Conservation (phyloP, 768 basidiomycete species). For the Baorangia bicolor region DNA sequence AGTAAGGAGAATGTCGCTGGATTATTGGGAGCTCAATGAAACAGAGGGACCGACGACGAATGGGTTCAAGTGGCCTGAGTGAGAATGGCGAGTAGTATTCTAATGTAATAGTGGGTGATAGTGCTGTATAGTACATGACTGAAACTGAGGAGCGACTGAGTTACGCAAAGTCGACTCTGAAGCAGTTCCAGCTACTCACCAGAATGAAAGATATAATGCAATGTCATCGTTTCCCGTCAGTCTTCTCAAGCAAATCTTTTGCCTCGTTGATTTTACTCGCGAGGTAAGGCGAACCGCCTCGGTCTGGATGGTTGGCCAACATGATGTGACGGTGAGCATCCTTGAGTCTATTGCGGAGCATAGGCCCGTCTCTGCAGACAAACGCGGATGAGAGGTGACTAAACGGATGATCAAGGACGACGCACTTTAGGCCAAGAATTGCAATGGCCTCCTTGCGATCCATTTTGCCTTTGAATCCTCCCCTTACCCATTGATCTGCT, state of each 20-base stretch:
- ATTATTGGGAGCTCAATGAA: background rate
- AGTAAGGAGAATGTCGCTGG: background rate
- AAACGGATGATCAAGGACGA: conserved; percentile 14
- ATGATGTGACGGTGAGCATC: conserved; percentile 97
- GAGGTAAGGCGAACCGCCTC: conserved; percentile 97
- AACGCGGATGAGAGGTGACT: background rate
- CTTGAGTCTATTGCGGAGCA: conserved; percentile 76
- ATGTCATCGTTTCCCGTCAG: conserved; percentile 48
- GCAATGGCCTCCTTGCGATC: conserved; percentile 90
- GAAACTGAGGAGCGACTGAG: conserved; percentile 5
- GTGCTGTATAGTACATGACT: conserved; percentile 22
- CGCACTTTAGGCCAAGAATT: conserved; percentile 90
- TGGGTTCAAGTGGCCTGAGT: background rate
- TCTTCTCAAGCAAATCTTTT: conserved; percentile 86
- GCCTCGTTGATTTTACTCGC: conserved; percentile 99
- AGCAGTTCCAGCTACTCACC: conserved; percentile 6
- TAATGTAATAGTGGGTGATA: conserved; percentile 16
- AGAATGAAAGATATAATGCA: background rate
- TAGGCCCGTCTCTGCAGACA: conserved; percentile 69
- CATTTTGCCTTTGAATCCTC: conserved; percentile 96
- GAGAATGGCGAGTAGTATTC: conserved; percentile 18
- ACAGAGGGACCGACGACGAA: background rate
- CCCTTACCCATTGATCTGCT: conserved; percentile 85
- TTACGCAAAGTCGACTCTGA: background rate
- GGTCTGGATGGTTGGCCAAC: conserved; percentile 98